Percentiles rank a stretch among this genome's conserved stretches.
phyloP scores from a whole-genome alignment of 2,329 filamentous ascomycete species.

The Botrytis fragariae region DNA sequence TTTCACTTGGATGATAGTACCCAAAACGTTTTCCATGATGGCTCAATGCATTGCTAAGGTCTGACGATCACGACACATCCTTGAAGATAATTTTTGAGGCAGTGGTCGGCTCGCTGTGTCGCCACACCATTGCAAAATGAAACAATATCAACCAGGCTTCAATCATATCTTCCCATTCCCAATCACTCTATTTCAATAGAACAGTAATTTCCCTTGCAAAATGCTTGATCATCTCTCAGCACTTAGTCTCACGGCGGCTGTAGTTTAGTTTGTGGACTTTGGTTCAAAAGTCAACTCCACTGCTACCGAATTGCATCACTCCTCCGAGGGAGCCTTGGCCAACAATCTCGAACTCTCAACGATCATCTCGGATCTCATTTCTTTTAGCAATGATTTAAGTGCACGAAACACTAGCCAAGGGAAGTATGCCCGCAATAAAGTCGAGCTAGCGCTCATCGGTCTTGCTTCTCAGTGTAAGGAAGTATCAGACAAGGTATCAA shows the following conservation, averaged over 20 bases:
- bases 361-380: not conserved
- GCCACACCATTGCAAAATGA: not conserved
- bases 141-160: not conserved
- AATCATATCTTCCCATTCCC: too few species aligned
- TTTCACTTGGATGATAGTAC: too few species aligned
- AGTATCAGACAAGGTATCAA: not conserved
- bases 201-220: too few species aligned
- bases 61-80: not conserved
- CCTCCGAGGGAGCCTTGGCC: not conserved
- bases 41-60: not conserved
- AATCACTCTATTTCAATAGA: too few species aligned
- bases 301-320: not conserved
- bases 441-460: not conserved
- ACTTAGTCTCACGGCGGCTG: not conserved
- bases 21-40: not conserved
- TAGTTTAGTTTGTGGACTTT: conserved; percentile 1
- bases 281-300: not conserved
- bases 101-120: not conserved
- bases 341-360: not conserved
- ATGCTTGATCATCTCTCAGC: not conserved
- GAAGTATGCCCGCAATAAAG: not conserved
- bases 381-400: not conserved
- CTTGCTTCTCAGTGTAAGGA: not conserved
- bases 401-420: not conserved
- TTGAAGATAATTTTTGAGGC: not conserved